Conservation (phyloP, 129 eudicot species). For the Logfia minima region DNA sequence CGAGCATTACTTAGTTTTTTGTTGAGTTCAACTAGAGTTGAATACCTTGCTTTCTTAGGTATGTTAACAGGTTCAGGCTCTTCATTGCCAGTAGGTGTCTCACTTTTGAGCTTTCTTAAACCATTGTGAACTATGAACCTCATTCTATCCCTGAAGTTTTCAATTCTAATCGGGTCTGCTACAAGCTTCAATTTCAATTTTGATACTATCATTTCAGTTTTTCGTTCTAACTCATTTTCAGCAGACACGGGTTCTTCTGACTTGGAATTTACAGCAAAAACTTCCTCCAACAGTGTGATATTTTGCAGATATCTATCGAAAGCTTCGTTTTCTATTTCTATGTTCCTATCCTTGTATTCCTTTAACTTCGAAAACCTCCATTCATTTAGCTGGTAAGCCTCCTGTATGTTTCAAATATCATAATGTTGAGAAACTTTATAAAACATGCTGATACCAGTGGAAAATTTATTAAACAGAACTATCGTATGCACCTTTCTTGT, state of each 20-base stretch:
- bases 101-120: constrained; percentile 48
- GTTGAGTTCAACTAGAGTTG: constrained; percentile 50
- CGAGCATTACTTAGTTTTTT: constrained; percentile 68
- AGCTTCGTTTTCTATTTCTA: constrained; percentile 77
- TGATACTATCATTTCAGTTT: constrained; percentile 32
- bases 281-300: constrained; percentile 61
- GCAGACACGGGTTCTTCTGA: constrained; percentile 36
- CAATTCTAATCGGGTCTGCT: constrained; percentile 62
- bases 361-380: constrained; percentile 89
- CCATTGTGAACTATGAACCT: constrained; percentile 64
- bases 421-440: neutral
- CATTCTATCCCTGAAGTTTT: constrained; percentile 64
- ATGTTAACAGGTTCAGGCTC: constrained; percentile 39
- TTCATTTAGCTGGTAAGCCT: constrained; percentile 75
- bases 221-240: constrained; percentile 30
- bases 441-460: neutral
- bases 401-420: constrained; percentile 45
- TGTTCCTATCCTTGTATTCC: constrained; percentile 67
- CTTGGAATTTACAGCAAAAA: constrained; percentile 46
- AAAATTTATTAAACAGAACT: neutral
- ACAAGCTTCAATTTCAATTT: constrained; percentile 52
- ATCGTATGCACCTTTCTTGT: constrained; percentile 62
- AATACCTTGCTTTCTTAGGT: constrained; percentile 52
- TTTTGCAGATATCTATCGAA: constrained; percentile 87
- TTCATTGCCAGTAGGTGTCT: constrained; percentile 34